phyloP scores from a whole-genome alignment of 176 grass and related monocot genomes.

The Oryza coarctata region DNA sequence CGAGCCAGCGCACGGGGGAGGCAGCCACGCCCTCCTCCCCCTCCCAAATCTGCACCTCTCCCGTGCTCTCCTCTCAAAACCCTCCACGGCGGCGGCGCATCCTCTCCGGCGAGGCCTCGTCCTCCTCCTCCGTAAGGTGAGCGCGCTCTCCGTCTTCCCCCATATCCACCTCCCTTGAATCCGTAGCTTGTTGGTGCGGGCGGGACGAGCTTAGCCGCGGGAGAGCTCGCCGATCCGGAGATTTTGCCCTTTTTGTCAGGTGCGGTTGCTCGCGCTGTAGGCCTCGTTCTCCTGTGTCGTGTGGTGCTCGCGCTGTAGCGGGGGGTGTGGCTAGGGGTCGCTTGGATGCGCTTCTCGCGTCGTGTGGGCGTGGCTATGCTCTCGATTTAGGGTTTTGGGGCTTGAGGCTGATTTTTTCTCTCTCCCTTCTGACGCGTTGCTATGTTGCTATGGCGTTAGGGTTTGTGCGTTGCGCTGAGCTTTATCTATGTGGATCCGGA shows the following conservation, averaged over 20 bases:
- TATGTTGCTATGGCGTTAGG: not conserved
- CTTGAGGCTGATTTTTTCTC: not conserved
- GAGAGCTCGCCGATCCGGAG: not conserved
- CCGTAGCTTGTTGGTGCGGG: not conserved
- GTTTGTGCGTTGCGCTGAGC: not conserved
- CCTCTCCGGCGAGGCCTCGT: slow-evolving; percentile 26
- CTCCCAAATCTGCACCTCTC: slow-evolving; percentile 7
- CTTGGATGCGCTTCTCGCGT: too few relatives aligned
- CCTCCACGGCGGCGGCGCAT: slow-evolving; percentile 27
- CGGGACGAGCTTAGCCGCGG: not conserved
- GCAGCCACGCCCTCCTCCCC: not conserved
- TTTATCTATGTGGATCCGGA: not conserved
- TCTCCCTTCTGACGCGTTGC: not conserved
- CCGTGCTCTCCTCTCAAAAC: slow-evolving; percentile 38
- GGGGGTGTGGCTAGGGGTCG: not conserved
- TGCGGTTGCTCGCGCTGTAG: not conserved
- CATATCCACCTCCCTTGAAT: not conserved
- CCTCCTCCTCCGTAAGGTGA: slow-evolving; percentile 3
- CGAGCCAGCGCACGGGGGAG: not conserved
- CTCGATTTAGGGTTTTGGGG: slow-evolving; percentile 39
- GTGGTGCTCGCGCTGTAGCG: not conserved
- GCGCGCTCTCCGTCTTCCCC: not conserved
- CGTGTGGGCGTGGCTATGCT: not conserved
- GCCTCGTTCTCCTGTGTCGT: not conserved
- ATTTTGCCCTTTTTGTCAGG: not conserved